Percentiles rank a stretch among this genome's conserved stretches.
These are phyloP conservation scores for Colletotrichum nymphaeae DNA, from an alignment of 2,329 filamentous ascomycete species.

Conservation along the genomic window DNA sequence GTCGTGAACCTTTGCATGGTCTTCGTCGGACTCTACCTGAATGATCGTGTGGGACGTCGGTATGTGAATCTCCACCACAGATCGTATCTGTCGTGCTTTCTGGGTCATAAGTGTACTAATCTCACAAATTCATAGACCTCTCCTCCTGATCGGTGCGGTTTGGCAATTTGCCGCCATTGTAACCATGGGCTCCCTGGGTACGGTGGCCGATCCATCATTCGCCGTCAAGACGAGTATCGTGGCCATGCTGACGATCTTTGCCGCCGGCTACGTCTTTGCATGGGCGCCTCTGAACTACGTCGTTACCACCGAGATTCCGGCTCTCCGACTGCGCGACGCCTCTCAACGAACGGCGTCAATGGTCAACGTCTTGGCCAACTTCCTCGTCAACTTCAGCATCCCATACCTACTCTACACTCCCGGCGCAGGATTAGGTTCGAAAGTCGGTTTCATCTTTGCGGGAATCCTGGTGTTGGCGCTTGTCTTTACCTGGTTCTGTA, in stretches of 20 bases:
- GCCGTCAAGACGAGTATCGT: conserved; percentile 44
- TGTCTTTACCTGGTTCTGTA: conserved; percentile 36
- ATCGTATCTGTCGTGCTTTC: too few species aligned
- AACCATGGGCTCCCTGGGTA: conserved; percentile 35
- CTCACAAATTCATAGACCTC: neutral
- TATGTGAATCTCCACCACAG: neutral
- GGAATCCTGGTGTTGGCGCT: conserved; percentile 33
- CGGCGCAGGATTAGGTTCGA: conserved; percentile 30
- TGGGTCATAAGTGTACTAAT: neutral
- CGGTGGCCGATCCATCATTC: conserved; percentile 27
- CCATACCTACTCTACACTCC: conserved; percentile 35
- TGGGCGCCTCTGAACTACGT: conserved; percentile 51
- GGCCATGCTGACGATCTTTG: conserved; percentile 47
- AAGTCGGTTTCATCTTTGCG: conserved; percentile 38
- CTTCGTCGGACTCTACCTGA: conserved; percentile 16
- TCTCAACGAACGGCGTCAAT: conserved; percentile 34
- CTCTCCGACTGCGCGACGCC: conserved; percentile 27
- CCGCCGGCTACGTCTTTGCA: conserved; percentile 45
- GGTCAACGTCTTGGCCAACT: conserved; percentile 38
- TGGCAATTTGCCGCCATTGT: conserved; percentile 29
- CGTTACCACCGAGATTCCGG: conserved; percentile 48
- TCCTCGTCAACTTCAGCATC: conserved; percentile 38
- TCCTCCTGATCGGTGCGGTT: conserved; percentile 14
- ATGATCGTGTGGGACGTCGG: conserved; percentile 33
- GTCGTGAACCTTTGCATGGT: conserved; percentile 20